Percentiles rank a stretch among this genome's conserved stretches.
These are phyloP conservation scores for Diospyros lotus DNA, from an alignment of 148 eudicot genomes.

Conservation along the genomic window DNA sequence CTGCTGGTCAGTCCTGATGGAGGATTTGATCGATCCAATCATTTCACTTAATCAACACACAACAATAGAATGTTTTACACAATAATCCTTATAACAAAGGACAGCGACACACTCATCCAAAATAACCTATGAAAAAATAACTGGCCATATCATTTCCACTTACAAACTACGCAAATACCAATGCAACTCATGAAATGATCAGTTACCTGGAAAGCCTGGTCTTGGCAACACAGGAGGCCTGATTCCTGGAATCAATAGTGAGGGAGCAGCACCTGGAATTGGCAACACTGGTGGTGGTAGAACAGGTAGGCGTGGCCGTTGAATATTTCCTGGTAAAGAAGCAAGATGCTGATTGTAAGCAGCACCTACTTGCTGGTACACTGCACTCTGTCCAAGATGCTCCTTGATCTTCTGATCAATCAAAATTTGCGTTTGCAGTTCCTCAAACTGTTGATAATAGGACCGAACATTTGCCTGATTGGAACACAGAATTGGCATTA, in stretches of 20 bases:
- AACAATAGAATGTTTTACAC: no score
- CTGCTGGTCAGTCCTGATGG: no score
- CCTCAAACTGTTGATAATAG: constrained; percentile 81
- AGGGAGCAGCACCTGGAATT: constrained; percentile 30
- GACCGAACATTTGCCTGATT: constrained; percentile 67
- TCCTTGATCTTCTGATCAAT: constrained; percentile 89
- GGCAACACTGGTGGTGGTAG: constrained; percentile 53
- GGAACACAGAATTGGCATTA: not conserved
- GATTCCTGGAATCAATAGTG: constrained; percentile 42
- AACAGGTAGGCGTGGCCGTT: constrained; percentile 54
- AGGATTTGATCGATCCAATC: no score
- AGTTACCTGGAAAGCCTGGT: constrained; percentile 51
- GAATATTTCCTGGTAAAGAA: constrained; percentile 9
- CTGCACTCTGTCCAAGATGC: constrained; percentile 67
- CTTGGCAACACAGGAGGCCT: constrained; percentile 70
- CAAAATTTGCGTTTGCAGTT: constrained; percentile 75
- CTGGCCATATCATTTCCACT: no score
- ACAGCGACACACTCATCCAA: no score
- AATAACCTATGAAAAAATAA: no score
- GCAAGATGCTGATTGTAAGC: constrained; percentile 34
- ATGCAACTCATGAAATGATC: not conserved
- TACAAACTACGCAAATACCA: not conserved
- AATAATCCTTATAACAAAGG: no score
- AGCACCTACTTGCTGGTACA: constrained; percentile 58
- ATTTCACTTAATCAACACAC: no score